Base-by-base conservation (phyloP, 129 eudicot genomes). In the Glebionis coronaria region DNA sequence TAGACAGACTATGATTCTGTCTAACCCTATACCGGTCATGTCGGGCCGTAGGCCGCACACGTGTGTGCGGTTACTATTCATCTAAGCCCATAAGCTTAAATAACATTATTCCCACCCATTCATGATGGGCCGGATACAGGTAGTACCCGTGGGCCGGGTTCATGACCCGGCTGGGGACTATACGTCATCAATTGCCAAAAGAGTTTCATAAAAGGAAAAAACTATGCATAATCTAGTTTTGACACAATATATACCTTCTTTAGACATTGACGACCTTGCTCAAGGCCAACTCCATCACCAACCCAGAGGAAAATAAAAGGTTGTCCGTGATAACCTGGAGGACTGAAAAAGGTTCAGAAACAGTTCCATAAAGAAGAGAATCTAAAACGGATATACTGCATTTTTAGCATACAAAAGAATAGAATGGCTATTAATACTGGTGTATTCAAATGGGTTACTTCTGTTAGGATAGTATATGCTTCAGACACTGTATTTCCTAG, bases 191-290 rank as follows among this genome's bases (percentile, higher is more conserved):
- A 71, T 16, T 25, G 19, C 7, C 20, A 61, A 12, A 31, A 12
- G 21, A 58, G 12, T 45, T 0, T 21, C 56, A 55, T 44, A 18
- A 21, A 0, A 46, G 40, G 9, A 7, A 11, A 27, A 56, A 3
- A 46, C 9, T 23, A 73, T 60, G 31, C 49, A 40, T 49, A 20
- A n/a, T 27, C 9, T 52, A 21, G 42, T 31, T 8, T 31, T 8
- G 1, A 31, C 40, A 31, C 40, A 7, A 31, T 31, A 1, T 27
- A 6, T 81, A 93, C 99, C 99, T 93, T 93, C 82, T 89, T 93
- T 31, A 93, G 84, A 76, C 99, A 93, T 58, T 84, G 97, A 4
- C 99, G 85, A 31, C 99, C 99, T 76, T 88, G 99, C 70, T 93
- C 99, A 93, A 67, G 95, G n/a, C n/a, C n/a, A n/a, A n/a, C n/a